Conservation (phyloP, 352 stramenopile genomes). For the Pythium periplocum region DNA sequence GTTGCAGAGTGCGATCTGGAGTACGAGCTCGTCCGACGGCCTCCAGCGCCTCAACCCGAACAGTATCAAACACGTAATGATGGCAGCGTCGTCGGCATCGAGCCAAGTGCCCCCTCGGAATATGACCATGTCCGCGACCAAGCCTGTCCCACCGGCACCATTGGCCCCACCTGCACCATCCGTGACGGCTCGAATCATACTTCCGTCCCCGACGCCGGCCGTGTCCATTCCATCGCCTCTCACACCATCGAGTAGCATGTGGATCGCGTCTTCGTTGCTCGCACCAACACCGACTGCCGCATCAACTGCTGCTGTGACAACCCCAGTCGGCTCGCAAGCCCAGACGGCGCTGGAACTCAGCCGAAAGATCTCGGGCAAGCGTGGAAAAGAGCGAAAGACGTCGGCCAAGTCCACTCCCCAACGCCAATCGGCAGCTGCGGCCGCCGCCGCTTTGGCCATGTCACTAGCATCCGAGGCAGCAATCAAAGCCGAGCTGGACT, state of each 20-base stretch:
- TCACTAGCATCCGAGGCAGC: slow-evolving; percentile 4
- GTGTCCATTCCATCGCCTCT: slow-evolving; percentile 3
- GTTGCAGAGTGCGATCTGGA: slow-evolving; percentile 21
- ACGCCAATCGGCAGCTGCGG: not conserved
- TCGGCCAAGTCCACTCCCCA: not conserved
- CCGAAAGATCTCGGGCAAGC: slow-evolving; percentile 19
- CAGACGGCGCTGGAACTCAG: slow-evolving; percentile 10
- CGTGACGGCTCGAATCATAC: no score
- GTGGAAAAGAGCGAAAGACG: slow-evolving; percentile 11
- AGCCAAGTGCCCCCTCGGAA: slow-evolving; percentile 2
- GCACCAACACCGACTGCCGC: not conserved
- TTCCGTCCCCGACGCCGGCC: no score
- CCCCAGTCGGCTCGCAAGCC: not conserved
- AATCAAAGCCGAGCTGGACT: not conserved
- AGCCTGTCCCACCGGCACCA: slow-evolving; percentile 1
- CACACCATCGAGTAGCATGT: slow-evolving; percentile 1
- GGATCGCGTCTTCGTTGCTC: slow-evolving; percentile 7
- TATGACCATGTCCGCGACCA: not conserved
- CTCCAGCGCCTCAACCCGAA: slow-evolving; percentile 12
- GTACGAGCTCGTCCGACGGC: slow-evolving; percentile 12
- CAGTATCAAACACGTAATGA: slow-evolving; percentile 17
- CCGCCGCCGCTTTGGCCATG: not conserved
- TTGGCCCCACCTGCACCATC: not conserved
- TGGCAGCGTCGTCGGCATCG: slow-evolving; percentile 4
- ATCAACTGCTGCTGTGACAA: not conserved